Base-by-base conservation (phyloP, 78 protist species). In the Chrysochromulina tobinii region DNA sequence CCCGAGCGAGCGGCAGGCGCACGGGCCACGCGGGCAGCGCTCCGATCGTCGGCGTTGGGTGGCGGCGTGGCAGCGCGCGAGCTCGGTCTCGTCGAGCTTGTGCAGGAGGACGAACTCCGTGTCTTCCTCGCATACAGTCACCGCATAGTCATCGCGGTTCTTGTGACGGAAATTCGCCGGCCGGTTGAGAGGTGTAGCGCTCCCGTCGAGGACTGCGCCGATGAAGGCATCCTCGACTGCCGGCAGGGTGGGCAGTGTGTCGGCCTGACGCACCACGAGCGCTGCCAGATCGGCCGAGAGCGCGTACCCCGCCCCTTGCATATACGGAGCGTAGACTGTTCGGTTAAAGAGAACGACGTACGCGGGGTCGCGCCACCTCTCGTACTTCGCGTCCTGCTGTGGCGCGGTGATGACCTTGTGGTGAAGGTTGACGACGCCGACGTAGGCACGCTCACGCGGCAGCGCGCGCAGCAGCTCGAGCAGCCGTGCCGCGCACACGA, bases 231-330 rank as follows among this genome's bases (percentile, higher is more conserved):
- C 83, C 25, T 75, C 83, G 17, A 75, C 50, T n/a, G 83, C 38
- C 1, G 83, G 54, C 4, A 50, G 58, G 58, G 11, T 2, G 25
- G 83, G 57, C 83, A 75, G 50, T 3, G 3, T 17, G 72, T 17
- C 27, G 72, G 8, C 72, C 72, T 66, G 14, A 4, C 25, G 8
- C n/a, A 66, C 72, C 14, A 20, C 83, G 7, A 38, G 23, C 25
- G 12, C 55, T 4, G 14, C 87, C 1, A 79, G 59, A 48, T 79
- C 87, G 61, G 3, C 3, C 18, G 87, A 79, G 23, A 79, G 61
- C 23, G 54, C 15, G 48, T 79, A 79, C 23, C 87, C 87, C 50
- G 87, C 87, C 50, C 87, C 87, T 1, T 75, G 83, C 83, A 75
- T 75, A 57, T 75, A 75, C 23, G 83, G 83, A 7, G 57, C n/a